Evolutionary conservation across 2,329 filamentous ascomycete species (phyloP).

Genomic region (Ceratocystis ficicola): DNA sequence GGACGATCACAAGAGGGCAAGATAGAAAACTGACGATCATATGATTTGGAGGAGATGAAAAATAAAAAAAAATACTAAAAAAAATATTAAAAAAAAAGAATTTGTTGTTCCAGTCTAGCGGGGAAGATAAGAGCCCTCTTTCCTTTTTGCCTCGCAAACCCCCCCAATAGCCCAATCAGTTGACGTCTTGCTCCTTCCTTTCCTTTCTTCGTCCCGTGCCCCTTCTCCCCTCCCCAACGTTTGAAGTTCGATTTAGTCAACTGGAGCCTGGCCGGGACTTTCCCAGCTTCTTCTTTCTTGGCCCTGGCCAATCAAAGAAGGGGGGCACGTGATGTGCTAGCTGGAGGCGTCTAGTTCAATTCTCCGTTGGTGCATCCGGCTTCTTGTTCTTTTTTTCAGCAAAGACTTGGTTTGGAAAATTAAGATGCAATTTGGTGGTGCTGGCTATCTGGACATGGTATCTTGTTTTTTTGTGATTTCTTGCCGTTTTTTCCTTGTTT

Average conservation of each 20-base stretch:
- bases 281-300: background rate
- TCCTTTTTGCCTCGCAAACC: background rate
- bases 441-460: background rate
- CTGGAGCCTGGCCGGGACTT: background rate
- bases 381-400: background rate
- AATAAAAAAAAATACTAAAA: background rate
- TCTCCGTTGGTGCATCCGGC: background rate
- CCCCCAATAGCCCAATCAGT: background rate
- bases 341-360: background rate
- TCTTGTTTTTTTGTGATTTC: background rate
- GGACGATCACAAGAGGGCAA: background rate
- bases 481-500: background rate
- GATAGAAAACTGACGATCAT: background rate
- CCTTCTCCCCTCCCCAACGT: background rate
- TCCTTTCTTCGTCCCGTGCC: background rate
- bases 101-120: background rate
- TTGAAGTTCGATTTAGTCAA: background rate
- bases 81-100: slow-evolving; percentile 12
- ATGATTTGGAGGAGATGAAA: slow-evolving; percentile 7
- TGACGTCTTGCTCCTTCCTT: background rate
- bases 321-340: background rate
- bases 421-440: background rate
- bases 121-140: background rate
- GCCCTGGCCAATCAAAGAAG: background rate
- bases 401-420: background rate